phyloP scores from a whole-genome alignment of 495 filamentous ascomycete genomes.

The Aspergillus wentii region DNA sequence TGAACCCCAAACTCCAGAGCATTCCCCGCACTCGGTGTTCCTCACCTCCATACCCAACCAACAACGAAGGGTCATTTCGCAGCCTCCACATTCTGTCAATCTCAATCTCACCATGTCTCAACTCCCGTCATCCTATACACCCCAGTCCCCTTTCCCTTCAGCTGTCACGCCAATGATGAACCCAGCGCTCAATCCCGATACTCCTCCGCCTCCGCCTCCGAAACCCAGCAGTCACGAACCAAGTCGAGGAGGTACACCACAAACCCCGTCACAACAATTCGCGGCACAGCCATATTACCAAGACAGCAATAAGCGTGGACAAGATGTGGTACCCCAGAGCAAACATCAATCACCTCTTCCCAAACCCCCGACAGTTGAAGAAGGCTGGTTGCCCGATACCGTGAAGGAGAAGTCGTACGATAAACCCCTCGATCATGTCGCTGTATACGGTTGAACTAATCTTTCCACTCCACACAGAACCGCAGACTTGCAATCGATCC shows the following conservation, averaged over 20 bases:
- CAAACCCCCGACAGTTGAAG: constrained; percentile 34
- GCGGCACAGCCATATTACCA: too few relatives aligned
- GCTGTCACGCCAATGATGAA: constrained; percentile 21
- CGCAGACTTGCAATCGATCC: constrained; percentile 60
- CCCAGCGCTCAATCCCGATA: constrained; percentile 36
- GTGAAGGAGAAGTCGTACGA: constrained; percentile 72
- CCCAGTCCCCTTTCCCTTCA: constrained; percentile 18
- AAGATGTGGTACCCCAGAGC: too few relatives aligned
- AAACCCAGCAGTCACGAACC: constrained; percentile 67
- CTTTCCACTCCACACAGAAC: constrained; percentile 31
- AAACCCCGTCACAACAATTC: too few relatives aligned
- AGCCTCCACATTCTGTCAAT: too few relatives aligned
- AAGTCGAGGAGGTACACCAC: constrained; percentile 61
- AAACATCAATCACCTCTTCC: constrained; percentile 19
- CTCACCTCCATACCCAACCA: too few relatives aligned
- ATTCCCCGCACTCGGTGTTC: too few relatives aligned
- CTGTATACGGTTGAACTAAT: constrained; percentile 37
- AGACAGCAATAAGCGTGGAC: too few relatives aligned
- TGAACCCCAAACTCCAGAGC: too few relatives aligned
- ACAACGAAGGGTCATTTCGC: too few relatives aligned
- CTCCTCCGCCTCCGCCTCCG: constrained; percentile 66
- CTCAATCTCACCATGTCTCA: constrained; percentile 26
- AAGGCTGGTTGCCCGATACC: constrained; percentile 63
- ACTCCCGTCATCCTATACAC: constrained; percentile 17
- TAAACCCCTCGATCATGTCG: not conserved